These are phyloP conservation scores for Cladosporium austrohemisphaericum DNA, from an alignment of 2,329 filamentous ascomycete species.

Conservation along the genomic window DNA sequence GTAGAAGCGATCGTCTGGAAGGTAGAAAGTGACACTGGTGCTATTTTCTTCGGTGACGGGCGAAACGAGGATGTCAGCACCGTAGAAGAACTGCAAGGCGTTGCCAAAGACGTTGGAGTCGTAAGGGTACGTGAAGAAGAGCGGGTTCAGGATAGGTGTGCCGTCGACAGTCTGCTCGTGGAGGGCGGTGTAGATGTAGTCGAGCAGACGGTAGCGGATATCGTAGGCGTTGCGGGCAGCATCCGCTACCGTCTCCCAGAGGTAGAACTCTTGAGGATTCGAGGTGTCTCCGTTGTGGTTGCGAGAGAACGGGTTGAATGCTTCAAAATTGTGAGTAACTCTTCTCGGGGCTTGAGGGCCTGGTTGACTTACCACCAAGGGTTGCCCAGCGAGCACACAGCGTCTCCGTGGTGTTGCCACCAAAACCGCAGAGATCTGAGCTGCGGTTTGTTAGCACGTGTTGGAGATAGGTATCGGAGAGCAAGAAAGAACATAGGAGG, in stretches of 20 bases:
- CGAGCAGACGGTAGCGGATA: conserved; percentile 65
- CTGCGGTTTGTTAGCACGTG: too few relatives aligned
- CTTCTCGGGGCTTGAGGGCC: too few relatives aligned
- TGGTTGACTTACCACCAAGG: conserved; percentile 43
- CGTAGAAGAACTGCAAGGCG: conserved; percentile 54
- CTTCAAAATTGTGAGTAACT: too few relatives aligned
- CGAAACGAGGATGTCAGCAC: conserved; percentile 51
- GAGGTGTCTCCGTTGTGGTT: conserved; percentile 58
- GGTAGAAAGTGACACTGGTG: conserved; percentile 51
- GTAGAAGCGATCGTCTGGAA: conserved; percentile 55
- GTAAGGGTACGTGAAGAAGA: conserved; percentile 66
- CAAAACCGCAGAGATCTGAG: conserved; percentile 71
- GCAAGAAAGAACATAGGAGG: too few relatives aligned
- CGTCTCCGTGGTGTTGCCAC: conserved; percentile 58
- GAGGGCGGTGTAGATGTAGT: conserved; percentile 71
- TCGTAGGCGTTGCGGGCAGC: conserved; percentile 64
- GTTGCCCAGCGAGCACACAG: conserved; percentile 69
- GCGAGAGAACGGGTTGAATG: conserved; percentile 69
- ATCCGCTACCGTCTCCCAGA: conserved; percentile 57
- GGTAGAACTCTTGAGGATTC: conserved; percentile 66
- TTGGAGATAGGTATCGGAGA: too few relatives aligned
- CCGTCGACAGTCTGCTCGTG: conserved; percentile 56
- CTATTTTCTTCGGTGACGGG: conserved; percentile 49
- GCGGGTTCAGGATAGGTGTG: conserved; percentile 60
- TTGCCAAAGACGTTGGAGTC: conserved; percentile 50